Conservation (phyloP, 129 eudicot species). For the Artemisia annua region DNA sequence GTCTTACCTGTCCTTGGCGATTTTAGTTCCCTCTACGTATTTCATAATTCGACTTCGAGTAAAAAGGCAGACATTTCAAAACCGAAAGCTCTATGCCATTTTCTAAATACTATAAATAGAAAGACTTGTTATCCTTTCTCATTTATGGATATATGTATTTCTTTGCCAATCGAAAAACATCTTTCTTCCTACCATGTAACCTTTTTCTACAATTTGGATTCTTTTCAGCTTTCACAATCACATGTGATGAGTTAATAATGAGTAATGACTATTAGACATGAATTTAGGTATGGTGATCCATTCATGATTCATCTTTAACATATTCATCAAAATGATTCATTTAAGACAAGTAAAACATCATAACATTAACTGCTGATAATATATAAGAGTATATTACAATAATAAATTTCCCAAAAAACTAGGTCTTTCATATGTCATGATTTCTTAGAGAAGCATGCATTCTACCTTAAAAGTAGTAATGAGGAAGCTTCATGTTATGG, state of each 20-base stretch:
- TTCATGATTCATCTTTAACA: neutral
- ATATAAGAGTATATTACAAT: neutral
- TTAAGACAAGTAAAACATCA: neutral
- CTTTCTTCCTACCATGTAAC: neutral
- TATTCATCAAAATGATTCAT: neutral
- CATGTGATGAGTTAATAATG: neutral
- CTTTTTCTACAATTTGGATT: neutral
- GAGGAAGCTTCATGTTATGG: conserved; percentile 26
- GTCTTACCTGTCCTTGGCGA: neutral
- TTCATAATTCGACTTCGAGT: neutral
- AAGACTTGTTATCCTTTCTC: neutral
- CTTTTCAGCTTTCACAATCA: too few species aligned
- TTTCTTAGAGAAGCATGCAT: conserved; percentile 17
- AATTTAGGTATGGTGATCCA: too few species aligned
- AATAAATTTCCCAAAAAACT: neutral
- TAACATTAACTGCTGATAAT: neutral
- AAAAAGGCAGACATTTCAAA: neutral
- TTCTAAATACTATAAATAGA: neutral
- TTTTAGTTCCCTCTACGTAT: neutral
- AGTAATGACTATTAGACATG: neutral
- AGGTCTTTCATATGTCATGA: neutral
- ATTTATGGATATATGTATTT: neutral
- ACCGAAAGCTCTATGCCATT: too few species aligned
- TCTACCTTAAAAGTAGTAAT: conserved; percentile 19
- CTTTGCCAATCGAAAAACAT: neutral